Base-by-base conservation (phyloP, 192 early-diverging fungal species). In the Linnemannia exigua region DNA sequence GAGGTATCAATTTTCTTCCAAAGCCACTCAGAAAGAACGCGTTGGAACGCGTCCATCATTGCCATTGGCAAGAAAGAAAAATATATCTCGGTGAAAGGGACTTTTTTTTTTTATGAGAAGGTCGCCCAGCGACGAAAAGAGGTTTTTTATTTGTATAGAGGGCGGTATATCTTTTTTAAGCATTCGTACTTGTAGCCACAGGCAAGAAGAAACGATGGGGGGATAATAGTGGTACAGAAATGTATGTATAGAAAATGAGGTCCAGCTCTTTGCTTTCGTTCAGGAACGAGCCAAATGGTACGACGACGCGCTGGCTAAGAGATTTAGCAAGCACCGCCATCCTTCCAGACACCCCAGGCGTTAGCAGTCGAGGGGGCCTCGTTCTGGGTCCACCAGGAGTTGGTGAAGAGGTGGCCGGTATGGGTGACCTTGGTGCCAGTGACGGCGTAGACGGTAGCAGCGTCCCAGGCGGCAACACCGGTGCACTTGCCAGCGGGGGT, bases 301-400 rank as follows among this genome's bases (percentile, higher is more conserved):
- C 33, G 15, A 51, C 7, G 17, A 52, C 20, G 16, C 37, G n/a
- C 48, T 12, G 9, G 1, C 9, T 37, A 33, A 31, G 70, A 25
- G 46, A 47, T 75, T 79, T 78, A 82, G 78, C 81, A 88, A 36
- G 85, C 79, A 70, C 85, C 85, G 41, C 71, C 67, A 77, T 87
- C 85, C 76, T 87, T 87, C 85, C 85, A 87, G 73, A 76, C 79
- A 75, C 79, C 79, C 41, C 38, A 72, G 1, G 50, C 38, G 38
- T 70, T 38, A 67, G n/a, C n/a, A 37, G 33, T 41, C 7, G 37
- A n/a, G 52, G 85, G 85, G 31, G 72, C 70, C 63, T 87, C 85
- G 61, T 50, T 50, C 72, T 81, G 79, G 66, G 85, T 87, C 85
- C 85, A 87, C 85, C 85, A 87, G 44, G 72, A 51, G 79, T 75